A percentile compares a stretch with the other conserved stretches of the same genome.
phyloP scores from a whole-genome alignment of 2,329 filamentous ascomycete genomes.

The Orbilia blumenaviensis region DNA sequence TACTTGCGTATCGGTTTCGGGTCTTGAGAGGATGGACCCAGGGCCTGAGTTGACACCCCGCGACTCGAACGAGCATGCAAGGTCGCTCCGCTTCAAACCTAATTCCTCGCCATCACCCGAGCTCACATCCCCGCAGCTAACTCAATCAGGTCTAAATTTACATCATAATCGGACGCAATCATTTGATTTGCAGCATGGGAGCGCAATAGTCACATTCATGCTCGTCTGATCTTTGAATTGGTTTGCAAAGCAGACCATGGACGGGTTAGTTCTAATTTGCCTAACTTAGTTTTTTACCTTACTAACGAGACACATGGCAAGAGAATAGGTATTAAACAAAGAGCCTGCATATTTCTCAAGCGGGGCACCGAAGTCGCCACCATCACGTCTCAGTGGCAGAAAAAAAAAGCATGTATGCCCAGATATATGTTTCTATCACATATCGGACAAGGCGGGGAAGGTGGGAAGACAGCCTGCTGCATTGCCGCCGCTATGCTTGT shows the following conservation, averaged over 20 bases:
- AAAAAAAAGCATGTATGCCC: conserved; percentile 36
- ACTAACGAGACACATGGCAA: conserved; percentile 14
- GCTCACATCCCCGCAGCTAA: conserved; percentile 30
- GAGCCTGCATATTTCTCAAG: not conserved
- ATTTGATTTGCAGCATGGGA: conserved; percentile 2
- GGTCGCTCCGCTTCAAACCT: conserved; percentile 29
- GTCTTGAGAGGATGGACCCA: not conserved
- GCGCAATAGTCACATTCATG: not conserved
- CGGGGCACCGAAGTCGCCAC: conserved; percentile 6
- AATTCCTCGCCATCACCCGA: conserved; percentile 35
- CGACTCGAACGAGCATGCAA: conserved; percentile 23
- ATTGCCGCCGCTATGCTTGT: conserved; percentile 2
- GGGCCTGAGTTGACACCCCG: conserved; percentile 9
- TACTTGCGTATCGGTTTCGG: not conserved
- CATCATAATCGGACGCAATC: conserved; percentile 17
- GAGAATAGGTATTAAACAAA: not conserved
- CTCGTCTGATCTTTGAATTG: conserved; percentile 47
- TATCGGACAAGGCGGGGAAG: conserved; percentile 34
- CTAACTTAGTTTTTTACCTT: not conserved
- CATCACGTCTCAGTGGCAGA: not conserved
- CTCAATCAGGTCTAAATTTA: conserved; percentile 36
- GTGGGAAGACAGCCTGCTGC: conserved; percentile 18
- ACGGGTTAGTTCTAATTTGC: conserved; percentile 12
- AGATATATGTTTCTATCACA: conserved; percentile 6
- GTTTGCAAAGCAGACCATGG: conserved; percentile 8